These are phyloP conservation scores for Phytopythium ostracodes DNA, from an alignment of 352 stramenopile genomes.

Conservation along the genomic window DNA sequence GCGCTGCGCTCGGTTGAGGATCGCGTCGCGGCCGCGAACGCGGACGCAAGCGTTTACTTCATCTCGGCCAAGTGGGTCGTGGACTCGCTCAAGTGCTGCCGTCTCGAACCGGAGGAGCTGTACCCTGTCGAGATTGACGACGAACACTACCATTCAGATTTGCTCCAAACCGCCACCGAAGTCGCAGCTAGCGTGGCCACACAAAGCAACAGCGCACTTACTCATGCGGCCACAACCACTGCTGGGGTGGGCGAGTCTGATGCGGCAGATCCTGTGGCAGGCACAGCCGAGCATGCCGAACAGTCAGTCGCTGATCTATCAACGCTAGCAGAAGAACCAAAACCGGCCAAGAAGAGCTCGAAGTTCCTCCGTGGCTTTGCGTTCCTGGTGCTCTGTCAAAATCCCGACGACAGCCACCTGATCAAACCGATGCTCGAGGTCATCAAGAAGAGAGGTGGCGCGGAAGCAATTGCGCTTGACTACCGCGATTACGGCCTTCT, in stretches of 20 bases:
- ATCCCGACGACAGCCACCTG: conserved; percentile 39
- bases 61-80: conserved; percentile 65
- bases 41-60: conserved; percentile 32
- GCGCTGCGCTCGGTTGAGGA: conserved; percentile 29
- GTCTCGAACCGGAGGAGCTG: conserved; percentile 51
- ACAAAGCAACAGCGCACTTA: background rate
- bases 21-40: conserved; percentile 22
- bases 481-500: conserved; percentile 44
- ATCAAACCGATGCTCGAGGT: conserved; percentile 36
- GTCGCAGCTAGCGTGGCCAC: too few species aligned
- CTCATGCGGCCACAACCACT: background rate
- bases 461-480: conserved; percentile 42
- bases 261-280: background rate
- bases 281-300: background rate
- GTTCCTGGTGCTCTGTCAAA: conserved; percentile 55
- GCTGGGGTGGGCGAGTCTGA: background rate
- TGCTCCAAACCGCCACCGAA: background rate
- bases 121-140: conserved; percentile 64
- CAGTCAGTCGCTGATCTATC: background rate
- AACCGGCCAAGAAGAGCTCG: conserved; percentile 2
- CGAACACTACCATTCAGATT: conserved; percentile 7
- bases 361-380: conserved; percentile 41
- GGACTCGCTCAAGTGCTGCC: conserved; percentile 47
- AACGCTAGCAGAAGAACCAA: background rate
- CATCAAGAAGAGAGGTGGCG: conserved; percentile 24